Evolutionary conservation across 1,284 basidiomycete genomes (phyloP).

Genomic region (Pascua sp.): DNA sequence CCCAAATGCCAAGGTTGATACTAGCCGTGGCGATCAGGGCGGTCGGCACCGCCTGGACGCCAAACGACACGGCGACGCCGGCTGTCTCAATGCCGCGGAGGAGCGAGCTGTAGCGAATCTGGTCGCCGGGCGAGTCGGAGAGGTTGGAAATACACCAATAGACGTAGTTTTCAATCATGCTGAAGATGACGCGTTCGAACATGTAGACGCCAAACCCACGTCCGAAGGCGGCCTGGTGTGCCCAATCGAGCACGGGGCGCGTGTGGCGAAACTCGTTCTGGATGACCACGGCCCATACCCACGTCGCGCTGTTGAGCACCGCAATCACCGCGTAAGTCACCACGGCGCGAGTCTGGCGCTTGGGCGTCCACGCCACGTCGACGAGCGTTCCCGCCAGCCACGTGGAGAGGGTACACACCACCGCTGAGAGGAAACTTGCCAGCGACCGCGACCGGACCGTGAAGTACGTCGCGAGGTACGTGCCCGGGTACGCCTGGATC

Average conservation of each 20-base stretch:
- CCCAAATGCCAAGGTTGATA: slow-evolving; percentile 9
- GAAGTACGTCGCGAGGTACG: slow-evolving; percentile 33
- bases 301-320: slow-evolving; percentile 4
- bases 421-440: slow-evolving; percentile 16
- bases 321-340: slow-evolving; percentile 2
- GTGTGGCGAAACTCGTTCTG: slow-evolving; percentile 13
- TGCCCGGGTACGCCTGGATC: slow-evolving; percentile 24
- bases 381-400: slow-evolving; percentile 11
- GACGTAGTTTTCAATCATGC: slow-evolving; percentile 10
- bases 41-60: slow-evolving; percentile 13
- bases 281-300: slow-evolving; percentile 12
- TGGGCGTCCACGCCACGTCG: slow-evolving; percentile 5
- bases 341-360: slow-evolving; percentile 5
- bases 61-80: slow-evolving; percentile 6
- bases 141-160: slow-evolving; percentile 12
- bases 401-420: slow-evolving; percentile 4
- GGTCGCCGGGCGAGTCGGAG: slow-evolving; percentile 13
- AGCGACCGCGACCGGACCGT: slow-evolving; percentile 32
- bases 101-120: slow-evolving; percentile 12
- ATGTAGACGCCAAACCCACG: slow-evolving; percentile 15
- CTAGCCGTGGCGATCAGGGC: slow-evolving; percentile 8
- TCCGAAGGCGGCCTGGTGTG: slow-evolving; percentile 4
- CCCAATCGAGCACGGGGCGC: slow-evolving; percentile 11
- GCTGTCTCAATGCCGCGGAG: slow-evolving; percentile 15
- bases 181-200: slow-evolving; percentile 9